Evolutionary conservation across 768 basidiomycete genomes (phyloP), one percentile per base, ranked within the genome.

Genomic region (Xerocomellus chrysenteron): DNA sequence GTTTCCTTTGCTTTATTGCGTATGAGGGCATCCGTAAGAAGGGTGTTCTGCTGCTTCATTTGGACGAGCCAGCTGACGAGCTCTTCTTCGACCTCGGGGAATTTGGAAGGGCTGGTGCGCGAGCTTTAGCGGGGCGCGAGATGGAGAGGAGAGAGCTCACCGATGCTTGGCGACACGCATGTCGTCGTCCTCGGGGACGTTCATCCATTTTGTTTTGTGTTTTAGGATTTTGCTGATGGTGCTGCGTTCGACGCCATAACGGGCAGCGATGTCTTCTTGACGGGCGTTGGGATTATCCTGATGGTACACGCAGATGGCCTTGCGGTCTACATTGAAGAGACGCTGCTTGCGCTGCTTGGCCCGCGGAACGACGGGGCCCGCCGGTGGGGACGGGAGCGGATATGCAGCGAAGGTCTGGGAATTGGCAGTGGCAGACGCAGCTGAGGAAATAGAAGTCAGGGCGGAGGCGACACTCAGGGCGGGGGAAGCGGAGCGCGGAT

Each of bases 201-300:
- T 84, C 67, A 94, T 75, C 92, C 92, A 95, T 60, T 84, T 83
- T n/a, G 80, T 78, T 72, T 89, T 92, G 66, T 88, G 76, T 72
- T 94, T 94, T 61, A 94, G 79, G 59, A 93, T 94, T 75, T 95
- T 94, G 74, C 88, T 90, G 71, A 95, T 87, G n/a, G 93, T 95
- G 74, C 91, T 94, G 50, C 93, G 85, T 67, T 95, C 93, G 57
- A 94, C 88, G 48, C 83, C 82, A 68, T 87, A 94, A 33, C 75
- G 74, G 12, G 76, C 75, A 5, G 88, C 93, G 63, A 95, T 92
- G 67, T 92, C 90, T 66, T 94, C 91, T 70, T 95, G 93, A 56
- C 88, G 82, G 19, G 82, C 78, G 50, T 82, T 81, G 0, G 87
- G 88, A 65, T 90, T 76, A 4, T 83, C 73, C 50, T 78, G 73